These are phyloP conservation scores for Cryphonectria nitschkei DNA, from an alignment of 2,329 filamentous ascomycete genomes.

Conservation along the genomic window DNA sequence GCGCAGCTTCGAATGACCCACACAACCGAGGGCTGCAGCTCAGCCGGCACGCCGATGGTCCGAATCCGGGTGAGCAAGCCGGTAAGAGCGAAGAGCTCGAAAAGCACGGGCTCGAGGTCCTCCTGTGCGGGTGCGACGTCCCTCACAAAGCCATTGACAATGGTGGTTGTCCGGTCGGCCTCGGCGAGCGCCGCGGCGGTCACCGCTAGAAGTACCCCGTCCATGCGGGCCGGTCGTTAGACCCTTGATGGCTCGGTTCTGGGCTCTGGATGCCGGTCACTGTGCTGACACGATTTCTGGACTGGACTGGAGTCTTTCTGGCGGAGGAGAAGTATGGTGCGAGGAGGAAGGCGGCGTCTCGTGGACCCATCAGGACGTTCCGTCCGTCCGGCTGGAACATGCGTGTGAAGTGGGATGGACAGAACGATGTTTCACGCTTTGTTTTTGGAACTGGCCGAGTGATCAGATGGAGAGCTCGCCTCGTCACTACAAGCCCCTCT, in stretches of 20 bases:
- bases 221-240: slow-evolving; percentile 14
- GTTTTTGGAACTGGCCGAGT: background rate
- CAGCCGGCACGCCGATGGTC: background rate
- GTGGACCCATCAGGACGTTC: slow-evolving; percentile 5
- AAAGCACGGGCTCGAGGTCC: slow-evolving; percentile 24
- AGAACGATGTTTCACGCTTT: background rate
- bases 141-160: slow-evolving; percentile 17
- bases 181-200: slow-evolving; percentile 25
- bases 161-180: slow-evolving; percentile 17
- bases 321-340: background rate
- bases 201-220: slow-evolving; percentile 23
- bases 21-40: slow-evolving; percentile 9
- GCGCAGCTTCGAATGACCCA: slow-evolving; percentile 23
- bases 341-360: background rate
- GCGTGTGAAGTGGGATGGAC: background rate
- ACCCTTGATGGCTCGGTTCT: background rate
- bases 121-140: slow-evolving; percentile 25
- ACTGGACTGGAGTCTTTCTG: background rate
- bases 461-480: background rate
- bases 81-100: slow-evolving; percentile 20
- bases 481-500: background rate
- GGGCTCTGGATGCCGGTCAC: background rate
- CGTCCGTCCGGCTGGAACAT: background rate
- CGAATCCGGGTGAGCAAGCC: slow-evolving; percentile 18
- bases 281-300: background rate